Percentiles rank a stretch among this genome's conserved stretches.
phyloP scores from a whole-genome alignment of 2,329 filamentous ascomycete species.

The Ceratocystiopsis minuta region DNA sequence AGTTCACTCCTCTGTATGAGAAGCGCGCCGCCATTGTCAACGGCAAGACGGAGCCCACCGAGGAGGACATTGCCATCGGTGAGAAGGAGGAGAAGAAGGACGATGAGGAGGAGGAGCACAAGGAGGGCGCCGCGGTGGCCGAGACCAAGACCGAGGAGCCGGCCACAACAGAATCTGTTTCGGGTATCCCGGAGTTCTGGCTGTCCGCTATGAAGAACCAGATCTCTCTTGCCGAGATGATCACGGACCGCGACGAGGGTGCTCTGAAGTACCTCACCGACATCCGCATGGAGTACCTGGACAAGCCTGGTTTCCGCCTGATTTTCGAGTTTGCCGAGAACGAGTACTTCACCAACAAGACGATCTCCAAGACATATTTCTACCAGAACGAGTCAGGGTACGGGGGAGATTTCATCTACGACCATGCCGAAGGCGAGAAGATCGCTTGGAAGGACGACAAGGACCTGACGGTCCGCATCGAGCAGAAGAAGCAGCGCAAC shows the following conservation, averaged over 20 bases:
- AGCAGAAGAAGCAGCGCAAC: constrained; percentile 99
- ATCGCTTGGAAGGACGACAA: constrained; percentile 91
- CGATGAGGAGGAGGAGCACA: constrained; percentile 26
- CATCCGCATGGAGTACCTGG: constrained; percentile 97
- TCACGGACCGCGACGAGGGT: constrained; percentile 90
- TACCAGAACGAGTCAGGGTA: constrained; percentile 99
- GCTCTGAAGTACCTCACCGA: constrained; percentile 80
- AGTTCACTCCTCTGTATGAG: constrained; percentile 94
- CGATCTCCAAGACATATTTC: constrained; percentile 93
- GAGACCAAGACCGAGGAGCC: constrained; percentile 32
- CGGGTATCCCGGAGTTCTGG: constrained; percentile 98
- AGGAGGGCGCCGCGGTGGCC: constrained; percentile 37
- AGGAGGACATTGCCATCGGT: constrained; percentile 71
- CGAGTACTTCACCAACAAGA: constrained; percentile 95
- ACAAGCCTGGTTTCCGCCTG: constrained; percentile 92
- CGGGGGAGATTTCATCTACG: constrained; percentile 97
- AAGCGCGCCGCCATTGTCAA: constrained; percentile 90
- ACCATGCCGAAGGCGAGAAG: constrained; percentile 95
- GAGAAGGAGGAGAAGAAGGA: constrained; percentile 62
- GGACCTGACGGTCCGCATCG: constrained; percentile 82
- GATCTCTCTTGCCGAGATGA: constrained; percentile 90
- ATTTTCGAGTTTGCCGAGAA: constrained; percentile 96
- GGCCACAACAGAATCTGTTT: constrained; percentile 26
- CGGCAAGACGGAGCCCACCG: constrained; percentile 66
- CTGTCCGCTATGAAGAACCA: constrained; percentile 99